Evolutionary conservation across 208 protist species (phyloP).

Genomic region (Zelonia costaricensis): DNA sequence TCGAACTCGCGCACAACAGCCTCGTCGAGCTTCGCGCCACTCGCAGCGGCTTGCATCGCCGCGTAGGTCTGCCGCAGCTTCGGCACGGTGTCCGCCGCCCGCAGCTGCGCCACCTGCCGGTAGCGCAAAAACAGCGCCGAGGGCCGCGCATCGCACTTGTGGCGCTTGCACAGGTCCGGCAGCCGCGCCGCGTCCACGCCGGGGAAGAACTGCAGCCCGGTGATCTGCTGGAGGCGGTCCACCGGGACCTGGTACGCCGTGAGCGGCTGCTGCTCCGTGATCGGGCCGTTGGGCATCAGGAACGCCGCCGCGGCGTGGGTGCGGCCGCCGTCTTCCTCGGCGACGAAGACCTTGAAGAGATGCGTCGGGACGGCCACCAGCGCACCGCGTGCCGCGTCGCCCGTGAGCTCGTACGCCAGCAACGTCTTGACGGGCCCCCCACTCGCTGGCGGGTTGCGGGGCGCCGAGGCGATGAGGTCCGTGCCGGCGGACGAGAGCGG

Average conservation of each 20-base stretch:
- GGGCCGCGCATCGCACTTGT: constrained; percentile 50
- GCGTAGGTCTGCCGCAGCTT: constrained; percentile 52
- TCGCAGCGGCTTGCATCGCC: constrained; percentile 23
- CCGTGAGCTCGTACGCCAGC: constrained; percentile 67
- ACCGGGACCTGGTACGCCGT: constrained; percentile 72
- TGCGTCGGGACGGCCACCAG: constrained; percentile 82
- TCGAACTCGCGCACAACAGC: constrained; percentile 44
- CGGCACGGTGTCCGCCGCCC: constrained; percentile 48
- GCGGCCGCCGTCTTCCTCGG: constrained; percentile 37
- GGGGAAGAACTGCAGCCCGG: constrained; percentile 82
- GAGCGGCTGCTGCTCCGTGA: constrained; percentile 66
- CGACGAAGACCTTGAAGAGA: constrained; percentile 80
- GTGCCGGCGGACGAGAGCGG: constrained; percentile 3
- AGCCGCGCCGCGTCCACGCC: constrained; percentile 28
- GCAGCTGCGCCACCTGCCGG: constrained; percentile 62
- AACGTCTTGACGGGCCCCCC: constrained; percentile 20
- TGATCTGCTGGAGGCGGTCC: constrained; percentile 45
- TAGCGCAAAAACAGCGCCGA: constrained; percentile 51
- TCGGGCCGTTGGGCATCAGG: constrained; percentile 77
- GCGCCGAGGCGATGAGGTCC: background rate
- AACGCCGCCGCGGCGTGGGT: constrained; percentile 57
- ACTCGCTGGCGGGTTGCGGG: constrained; percentile 11
- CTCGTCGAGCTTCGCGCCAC: constrained; percentile 31
- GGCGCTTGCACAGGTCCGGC: constrained; percentile 52
- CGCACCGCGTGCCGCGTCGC: constrained; percentile 30